Evolutionary conservation across 2,329 filamentous ascomycete species (phyloP).

Genomic region (Venturia effusa): DNA sequence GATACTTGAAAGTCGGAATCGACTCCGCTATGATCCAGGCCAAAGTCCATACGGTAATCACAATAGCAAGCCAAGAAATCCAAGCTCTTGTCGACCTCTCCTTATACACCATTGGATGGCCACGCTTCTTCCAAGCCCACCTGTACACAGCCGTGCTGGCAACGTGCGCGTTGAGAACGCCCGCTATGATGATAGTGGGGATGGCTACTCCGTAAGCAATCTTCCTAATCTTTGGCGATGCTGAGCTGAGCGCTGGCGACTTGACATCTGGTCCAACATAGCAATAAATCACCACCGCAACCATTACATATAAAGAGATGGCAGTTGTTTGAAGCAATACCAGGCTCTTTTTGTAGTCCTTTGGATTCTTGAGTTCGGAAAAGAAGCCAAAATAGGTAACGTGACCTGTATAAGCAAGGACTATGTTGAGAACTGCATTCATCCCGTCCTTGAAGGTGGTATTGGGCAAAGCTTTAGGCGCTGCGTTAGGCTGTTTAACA

Average conservation of each 20-base stretch:
- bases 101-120: constrained; percentile 31
- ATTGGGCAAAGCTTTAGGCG: neutral
- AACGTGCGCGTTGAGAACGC: constrained; percentile 59
- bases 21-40: constrained; percentile 59
- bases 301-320: constrained; percentile 52
- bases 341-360: constrained; percentile 52
- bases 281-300: constrained; percentile 57
- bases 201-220: constrained; percentile 58
- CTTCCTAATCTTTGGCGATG: constrained; percentile 45
- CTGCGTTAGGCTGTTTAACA: constrained; percentile 25
- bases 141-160: constrained; percentile 56
- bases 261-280: constrained; percentile 51
- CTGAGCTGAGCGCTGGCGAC: constrained; percentile 57
- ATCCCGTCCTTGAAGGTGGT: constrained; percentile 4
- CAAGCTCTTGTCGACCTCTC: neutral
- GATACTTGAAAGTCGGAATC: constrained; percentile 57
- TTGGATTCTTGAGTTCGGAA: constrained; percentile 50
- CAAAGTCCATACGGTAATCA: constrained; percentile 44
- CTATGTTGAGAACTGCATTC: constrained; percentile 44
- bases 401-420: constrained; percentile 58
- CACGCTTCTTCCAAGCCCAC: constrained; percentile 48
- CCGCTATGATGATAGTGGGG: constrained; percentile 60
- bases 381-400: constrained; percentile 60
- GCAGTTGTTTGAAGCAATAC: constrained; percentile 49
- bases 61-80: constrained; percentile 46